Percentiles rank a stretch among this genome's conserved stretches.
These are phyloP conservation scores for Arabidopsis lyrata DNA, from an alignment of 441 rosid genomes.

Conservation along the genomic window DNA sequence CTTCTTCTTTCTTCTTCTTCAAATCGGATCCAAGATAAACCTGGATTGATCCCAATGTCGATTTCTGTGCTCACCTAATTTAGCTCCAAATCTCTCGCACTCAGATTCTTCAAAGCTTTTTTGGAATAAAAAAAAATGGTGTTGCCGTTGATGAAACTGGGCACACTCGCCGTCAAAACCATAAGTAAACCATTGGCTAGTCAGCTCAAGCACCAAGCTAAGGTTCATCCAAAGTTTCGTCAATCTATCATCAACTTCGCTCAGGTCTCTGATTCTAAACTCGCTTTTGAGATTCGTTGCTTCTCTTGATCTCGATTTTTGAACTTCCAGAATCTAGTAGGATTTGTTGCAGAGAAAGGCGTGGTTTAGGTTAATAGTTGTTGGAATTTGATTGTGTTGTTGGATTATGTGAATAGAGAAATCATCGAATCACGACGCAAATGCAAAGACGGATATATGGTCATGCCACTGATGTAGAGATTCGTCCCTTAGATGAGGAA, in stretches of 20 bases:
- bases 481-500: conserved; percentile 89
- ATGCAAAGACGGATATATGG: conserved; percentile 79
- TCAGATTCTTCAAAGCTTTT: conserved; percentile 15
- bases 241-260: conserved; percentile 60
- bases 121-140: conserved; percentile 48
- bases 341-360: neutral
- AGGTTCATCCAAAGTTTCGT: conserved; percentile 65
- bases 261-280: conserved; percentile 51
- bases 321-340: neutral
- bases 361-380: conserved; percentile 6
- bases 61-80: neutral
- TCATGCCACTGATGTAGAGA: conserved; percentile 83
- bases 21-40: conserved; percentile 10
- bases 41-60: neutral
- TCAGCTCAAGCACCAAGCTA: conserved; percentile 70
- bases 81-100: conserved; percentile 3
- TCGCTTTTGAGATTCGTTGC: neutral
- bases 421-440: conserved; percentile 74
- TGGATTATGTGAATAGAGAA: conserved; percentile 52
- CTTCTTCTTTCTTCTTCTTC: conserved; percentile 4
- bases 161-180: conserved; percentile 62
- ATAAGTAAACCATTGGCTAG: conserved; percentile 66
- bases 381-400: conserved; percentile 12
- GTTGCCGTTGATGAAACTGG: conserved; percentile 65
- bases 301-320: neutral